Evolutionary conservation across 371 early-diverging fungal genomes (phyloP).

Genomic region (Mucor mucedo): DNA sequence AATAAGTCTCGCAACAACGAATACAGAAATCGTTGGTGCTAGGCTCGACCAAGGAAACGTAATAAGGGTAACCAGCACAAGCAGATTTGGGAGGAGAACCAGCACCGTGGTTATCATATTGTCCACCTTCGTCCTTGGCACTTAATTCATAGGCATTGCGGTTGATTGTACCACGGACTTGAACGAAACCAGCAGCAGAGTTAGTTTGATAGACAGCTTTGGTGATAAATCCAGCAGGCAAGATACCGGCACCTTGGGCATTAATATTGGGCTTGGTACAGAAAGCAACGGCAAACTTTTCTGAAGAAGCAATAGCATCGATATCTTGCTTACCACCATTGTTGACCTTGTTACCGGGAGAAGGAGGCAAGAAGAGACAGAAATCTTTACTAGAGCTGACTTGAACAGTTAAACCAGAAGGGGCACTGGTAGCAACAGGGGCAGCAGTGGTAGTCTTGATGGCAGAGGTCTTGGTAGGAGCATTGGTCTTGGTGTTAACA

Average conservation of each 20-base stretch:
- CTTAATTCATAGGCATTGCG: slow-evolving; percentile 34
- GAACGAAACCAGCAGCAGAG: slow-evolving; percentile 36
- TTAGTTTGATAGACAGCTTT: slow-evolving; percentile 31
- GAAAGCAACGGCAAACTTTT: slow-evolving; percentile 36
- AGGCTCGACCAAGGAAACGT: slow-evolving; percentile 52
- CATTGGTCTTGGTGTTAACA: slow-evolving; percentile 7
- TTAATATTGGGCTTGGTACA: slow-evolving; percentile 30
- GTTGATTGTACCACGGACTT: slow-evolving; percentile 53
- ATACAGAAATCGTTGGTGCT: slow-evolving; percentile 44
- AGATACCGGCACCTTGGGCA: slow-evolving; percentile 35
- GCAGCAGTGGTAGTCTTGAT: slow-evolving; percentile 12
- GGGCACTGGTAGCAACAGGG: slow-evolving; percentile 1
- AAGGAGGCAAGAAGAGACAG: slow-evolving; percentile 54
- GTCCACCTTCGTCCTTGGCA: slow-evolving; percentile 53
- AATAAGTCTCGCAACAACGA: slow-evolving; percentile 34
- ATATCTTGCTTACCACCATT: slow-evolving; percentile 25
- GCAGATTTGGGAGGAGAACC: slow-evolving; percentile 39
- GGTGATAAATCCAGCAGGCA: slow-evolving; percentile 42
- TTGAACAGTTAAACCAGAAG: slow-evolving; percentile 23
- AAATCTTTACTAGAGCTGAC: slow-evolving; percentile 27
- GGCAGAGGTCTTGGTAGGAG: slow-evolving; percentile 1
- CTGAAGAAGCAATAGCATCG: slow-evolving; percentile 30
- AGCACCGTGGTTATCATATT: slow-evolving; percentile 40
- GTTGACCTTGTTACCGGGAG: slow-evolving; percentile 23
- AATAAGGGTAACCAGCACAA: slow-evolving; percentile 47